Base-by-base conservation (phyloP, 2,329 filamentous ascomycete genomes). In the Fusarium sulawesiense region DNA sequence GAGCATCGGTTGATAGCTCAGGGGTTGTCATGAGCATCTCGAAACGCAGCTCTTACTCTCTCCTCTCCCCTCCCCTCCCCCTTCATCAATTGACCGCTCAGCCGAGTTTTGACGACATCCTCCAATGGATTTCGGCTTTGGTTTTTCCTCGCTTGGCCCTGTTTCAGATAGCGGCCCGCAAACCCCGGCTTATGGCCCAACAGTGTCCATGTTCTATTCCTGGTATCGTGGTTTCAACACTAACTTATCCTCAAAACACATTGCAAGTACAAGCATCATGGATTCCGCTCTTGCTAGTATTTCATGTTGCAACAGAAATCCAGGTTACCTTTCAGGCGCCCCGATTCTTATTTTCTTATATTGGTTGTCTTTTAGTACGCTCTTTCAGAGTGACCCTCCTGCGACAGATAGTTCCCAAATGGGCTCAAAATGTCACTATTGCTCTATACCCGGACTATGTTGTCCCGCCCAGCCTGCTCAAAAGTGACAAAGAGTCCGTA, bases 311-410 rank as follows among this genome's bases (percentile, higher is more conserved):
- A n/a, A 41, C 12, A 62, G 21, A 55, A 41, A 50, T 56, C 37
- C 23, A 27, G 30, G 16, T 21, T 45, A 21, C 66, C 34, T 32
- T 41, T 50, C 23, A 60, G 68, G 60, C 48, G 69, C 56, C 44
- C 53, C 44, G 50, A 50, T 57, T 71, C 61, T 71, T 46, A 34
- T 65, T 73, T 70, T 62, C 67, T 60, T 66, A 66, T 74, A 70
- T 74, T 72, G 58, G 29, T 63, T 60, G 53, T 67, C 58, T 66
- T 70, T 63, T 57, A 68, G 68, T 60, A 57, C 40, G 56, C 59
- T 71, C 40, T 57, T 47, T 44, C 32, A 54, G 30, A 61, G 51
- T 65, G 40, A 58, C 58, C 61, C 49, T 45, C 53, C 34, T 56
- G 64, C 56, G 58, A 46, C 34, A 57, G 60, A 71, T 60, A 66